Evolutionary conservation across 495 filamentous ascomycete genomes (phyloP).

Genomic region (Tuber borchii): DNA sequence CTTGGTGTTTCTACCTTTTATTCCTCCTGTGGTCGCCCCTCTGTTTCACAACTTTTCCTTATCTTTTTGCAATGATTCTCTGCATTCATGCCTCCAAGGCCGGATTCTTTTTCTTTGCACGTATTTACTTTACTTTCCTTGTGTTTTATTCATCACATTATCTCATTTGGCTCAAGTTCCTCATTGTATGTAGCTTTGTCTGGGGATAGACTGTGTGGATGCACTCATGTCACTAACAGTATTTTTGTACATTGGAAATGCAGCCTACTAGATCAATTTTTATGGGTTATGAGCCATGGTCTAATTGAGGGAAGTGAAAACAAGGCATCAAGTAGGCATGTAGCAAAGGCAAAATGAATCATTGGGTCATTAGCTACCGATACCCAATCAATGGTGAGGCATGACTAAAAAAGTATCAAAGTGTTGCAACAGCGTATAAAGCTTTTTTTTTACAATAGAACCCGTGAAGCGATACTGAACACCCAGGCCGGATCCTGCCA

Average conservation of each 20-base stretch:
- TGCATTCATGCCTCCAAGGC: background rate
- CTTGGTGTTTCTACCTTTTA: background rate
- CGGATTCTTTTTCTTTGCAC: background rate
- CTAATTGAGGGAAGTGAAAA: background rate
- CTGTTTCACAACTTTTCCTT: background rate
- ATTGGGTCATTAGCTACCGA: background rate
- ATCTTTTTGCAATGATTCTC: background rate
- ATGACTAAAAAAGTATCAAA: background rate
- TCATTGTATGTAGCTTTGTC: background rate
- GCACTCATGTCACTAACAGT: background rate
- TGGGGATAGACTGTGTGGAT: background rate
- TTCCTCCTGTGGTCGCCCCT: background rate
- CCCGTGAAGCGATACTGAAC: constrained; percentile 65
- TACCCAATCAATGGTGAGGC: background rate
- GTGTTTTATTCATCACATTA: background rate
- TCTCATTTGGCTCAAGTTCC: background rate
- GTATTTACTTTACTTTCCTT: background rate
- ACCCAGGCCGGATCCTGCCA: constrained; percentile 87
- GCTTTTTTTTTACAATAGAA: constrained; percentile 51
- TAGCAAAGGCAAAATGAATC: background rate
- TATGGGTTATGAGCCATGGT: background rate
- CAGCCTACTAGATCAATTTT: background rate
- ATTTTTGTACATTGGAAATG: constrained; percentile 5
- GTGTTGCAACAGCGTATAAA: background rate
- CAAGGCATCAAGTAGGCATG: background rate